Percentiles rank a stretch among this genome's conserved stretches.
These are phyloP conservation scores for Paecilomyces variotii DNA, from an alignment of 2,329 filamentous ascomycete species.

Conservation along the genomic window DNA sequence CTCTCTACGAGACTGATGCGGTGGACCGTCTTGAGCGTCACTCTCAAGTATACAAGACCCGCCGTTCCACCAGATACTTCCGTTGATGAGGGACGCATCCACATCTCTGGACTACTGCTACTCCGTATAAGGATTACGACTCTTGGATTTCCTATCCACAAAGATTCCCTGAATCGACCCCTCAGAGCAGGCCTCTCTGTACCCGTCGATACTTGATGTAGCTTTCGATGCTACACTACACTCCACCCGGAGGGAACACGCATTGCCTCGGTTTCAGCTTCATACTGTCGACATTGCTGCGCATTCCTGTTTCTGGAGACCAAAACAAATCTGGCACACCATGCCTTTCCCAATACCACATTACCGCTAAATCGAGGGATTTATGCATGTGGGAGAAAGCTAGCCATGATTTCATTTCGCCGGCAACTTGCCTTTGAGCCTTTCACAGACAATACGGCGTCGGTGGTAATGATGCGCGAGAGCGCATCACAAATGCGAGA, in stretches of 20 bases:
- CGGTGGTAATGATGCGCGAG: neutral
- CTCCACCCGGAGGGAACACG: neutral
- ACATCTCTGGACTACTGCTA: neutral
- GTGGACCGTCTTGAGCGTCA: constrained; percentile 25
- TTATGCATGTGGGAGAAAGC: neutral
- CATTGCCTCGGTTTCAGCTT: neutral
- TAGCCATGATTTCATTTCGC: neutral
- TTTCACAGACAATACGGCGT: neutral
- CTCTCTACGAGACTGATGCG: constrained; percentile 27
- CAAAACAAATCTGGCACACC: neutral
- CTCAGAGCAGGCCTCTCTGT: neutral
- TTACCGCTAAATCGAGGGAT: neutral
- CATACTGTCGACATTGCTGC: neutral
- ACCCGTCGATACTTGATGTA: neutral
- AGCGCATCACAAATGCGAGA: neutral
- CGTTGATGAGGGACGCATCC: constrained; percentile 11
- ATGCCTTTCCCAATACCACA: neutral
- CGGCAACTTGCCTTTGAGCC: neutral
- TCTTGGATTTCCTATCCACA: neutral
- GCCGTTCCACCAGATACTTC: constrained; percentile 22
- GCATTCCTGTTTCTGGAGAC: neutral
- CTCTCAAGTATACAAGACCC: constrained; percentile 21
- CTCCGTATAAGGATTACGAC: neutral
- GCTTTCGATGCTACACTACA: neutral
- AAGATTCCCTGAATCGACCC: neutral